Conservation (phyloP, 2,329 filamentous ascomycete species). For the Drechmeria coniospora region DNA sequence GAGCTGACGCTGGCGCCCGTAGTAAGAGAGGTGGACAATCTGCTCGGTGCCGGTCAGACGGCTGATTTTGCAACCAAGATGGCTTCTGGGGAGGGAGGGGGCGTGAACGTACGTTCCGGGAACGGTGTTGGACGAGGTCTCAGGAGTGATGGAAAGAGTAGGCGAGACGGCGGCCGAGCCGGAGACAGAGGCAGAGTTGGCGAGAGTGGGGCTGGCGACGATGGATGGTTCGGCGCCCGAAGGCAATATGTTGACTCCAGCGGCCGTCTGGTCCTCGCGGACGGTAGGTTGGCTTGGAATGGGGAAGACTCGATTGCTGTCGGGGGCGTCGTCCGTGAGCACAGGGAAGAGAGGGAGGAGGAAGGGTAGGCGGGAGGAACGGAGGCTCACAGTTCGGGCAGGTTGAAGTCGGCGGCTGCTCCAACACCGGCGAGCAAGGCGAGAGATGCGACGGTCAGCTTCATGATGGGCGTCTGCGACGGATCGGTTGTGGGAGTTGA, state of each 20-base stretch:
- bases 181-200: neutral
- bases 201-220: neutral
- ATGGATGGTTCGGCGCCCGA: neutral
- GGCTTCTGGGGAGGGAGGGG: no score
- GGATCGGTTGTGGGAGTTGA: no score
- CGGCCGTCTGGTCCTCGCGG: neutral
- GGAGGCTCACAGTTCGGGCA: constrained; percentile 1
- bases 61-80: no score
- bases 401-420: constrained; percentile 1
- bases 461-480: constrained; percentile 1
- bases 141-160: neutral
- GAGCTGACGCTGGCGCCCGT: no score
- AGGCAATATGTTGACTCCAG: no score
- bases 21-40: no score
- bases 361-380: neutral
- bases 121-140: neutral
- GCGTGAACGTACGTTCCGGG: neutral
- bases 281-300: constrained; percentile 3
- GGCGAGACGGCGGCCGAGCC: neutral
- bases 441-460: constrained; percentile 3
- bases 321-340: no score
- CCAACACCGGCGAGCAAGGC: constrained; percentile 4
- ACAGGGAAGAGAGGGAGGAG: no score
- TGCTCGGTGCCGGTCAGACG: no score
- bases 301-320: constrained; percentile 3